Base-by-base conservation (phyloP, 805 yeast genomes). In the Jamesozyma piceae region DNA sequence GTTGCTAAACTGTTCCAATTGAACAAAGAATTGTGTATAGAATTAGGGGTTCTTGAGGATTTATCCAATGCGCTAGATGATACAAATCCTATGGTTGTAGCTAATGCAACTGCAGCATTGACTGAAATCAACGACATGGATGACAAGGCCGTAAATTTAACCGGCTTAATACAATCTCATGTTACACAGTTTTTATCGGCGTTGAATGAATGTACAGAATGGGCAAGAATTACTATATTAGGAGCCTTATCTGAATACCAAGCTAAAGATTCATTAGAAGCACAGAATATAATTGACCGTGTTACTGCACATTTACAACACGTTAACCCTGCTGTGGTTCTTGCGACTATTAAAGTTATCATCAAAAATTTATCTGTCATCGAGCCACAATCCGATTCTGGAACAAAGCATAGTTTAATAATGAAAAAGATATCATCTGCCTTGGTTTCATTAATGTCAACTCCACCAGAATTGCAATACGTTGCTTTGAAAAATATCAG, bases 281-380 rank as follows among this genome's bases (percentile, higher is more conserved):
- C 95, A 2, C 78, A 74, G 46, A 88, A 85, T 56, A 85, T 90
- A 42, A 75, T 90, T 48, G 97, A 90, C 55, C 73, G 95, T 48
- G 88, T 87, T 9, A 75, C 85, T 9, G 97, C 98, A 13, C 97
- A 92, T 65, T 74, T 90, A 55, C 98, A 90, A 67, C 98, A 90
- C 62, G 97, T 85, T 20, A 90, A 90, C 60, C 95, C 98, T 0
- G 85, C 95, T 3, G 97, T 92, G 18, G 97, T 92, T 2, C 67
- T 90, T 50, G 76, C 86, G 22, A 75, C 96, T 1, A 78, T 92
- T 48, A 86, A 88, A 57, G 87, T 84, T 2, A 77, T 89, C 5
- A 60, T 90, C 17, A 75, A 77, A 44, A 94, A 88, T 58, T 49
- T 81, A 29, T 77, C 77, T 9, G 60, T 67, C 15, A 55, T 82